phyloP scores from a whole-genome alignment of 139 green algal species.

The Chlamydomonas incerta region DNA sequence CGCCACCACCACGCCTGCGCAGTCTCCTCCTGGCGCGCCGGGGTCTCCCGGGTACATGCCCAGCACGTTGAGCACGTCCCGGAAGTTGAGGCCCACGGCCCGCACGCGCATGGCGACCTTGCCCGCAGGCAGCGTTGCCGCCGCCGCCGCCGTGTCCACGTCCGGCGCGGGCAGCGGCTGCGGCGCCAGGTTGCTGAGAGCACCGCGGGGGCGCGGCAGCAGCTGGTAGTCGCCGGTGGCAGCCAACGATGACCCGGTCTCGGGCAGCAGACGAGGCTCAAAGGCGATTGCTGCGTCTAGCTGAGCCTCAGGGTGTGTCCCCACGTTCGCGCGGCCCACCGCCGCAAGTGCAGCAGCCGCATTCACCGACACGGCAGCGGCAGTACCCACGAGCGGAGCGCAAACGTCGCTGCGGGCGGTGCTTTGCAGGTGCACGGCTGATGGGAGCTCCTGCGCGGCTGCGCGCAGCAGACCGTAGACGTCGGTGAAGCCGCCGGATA shows the following conservation, averaged over 20 bases:
- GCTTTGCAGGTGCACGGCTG: too few relatives aligned
- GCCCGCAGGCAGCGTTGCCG: not conserved
- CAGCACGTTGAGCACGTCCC: slow-evolving; percentile 83
- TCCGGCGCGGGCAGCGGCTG: slow-evolving; percentile 62
- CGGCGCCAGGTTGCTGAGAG: slow-evolving; percentile 67
- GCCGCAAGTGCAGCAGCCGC: too few relatives aligned
- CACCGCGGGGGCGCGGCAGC: slow-evolving; percentile 65
- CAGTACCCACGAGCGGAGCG: too few relatives aligned
- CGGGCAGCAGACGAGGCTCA: not conserved
- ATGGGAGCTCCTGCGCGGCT: too few relatives aligned
- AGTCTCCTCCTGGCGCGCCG: slow-evolving; percentile 81
- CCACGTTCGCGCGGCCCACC: too few relatives aligned
- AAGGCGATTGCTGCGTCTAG: not conserved
- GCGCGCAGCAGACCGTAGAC: too few relatives aligned
- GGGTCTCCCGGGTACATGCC: slow-evolving; percentile 88
- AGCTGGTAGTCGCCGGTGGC: slow-evolving; percentile 23
- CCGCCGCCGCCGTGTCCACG: slow-evolving; percentile 80
- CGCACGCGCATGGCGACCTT: slow-evolving; percentile 66
- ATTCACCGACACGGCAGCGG: too few relatives aligned
- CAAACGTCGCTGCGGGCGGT: too few relatives aligned
- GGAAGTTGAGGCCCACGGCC: slow-evolving; percentile 91
- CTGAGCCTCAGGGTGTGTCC: too few relatives aligned
- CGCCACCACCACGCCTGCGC: slow-evolving; percentile 77
- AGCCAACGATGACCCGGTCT: not conserved
- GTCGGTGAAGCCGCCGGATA: too few relatives aligned